Evolutionary conservation across 1,284 basidiomycete species (phyloP).

Genomic region (Pseudozyma sp.): DNA sequence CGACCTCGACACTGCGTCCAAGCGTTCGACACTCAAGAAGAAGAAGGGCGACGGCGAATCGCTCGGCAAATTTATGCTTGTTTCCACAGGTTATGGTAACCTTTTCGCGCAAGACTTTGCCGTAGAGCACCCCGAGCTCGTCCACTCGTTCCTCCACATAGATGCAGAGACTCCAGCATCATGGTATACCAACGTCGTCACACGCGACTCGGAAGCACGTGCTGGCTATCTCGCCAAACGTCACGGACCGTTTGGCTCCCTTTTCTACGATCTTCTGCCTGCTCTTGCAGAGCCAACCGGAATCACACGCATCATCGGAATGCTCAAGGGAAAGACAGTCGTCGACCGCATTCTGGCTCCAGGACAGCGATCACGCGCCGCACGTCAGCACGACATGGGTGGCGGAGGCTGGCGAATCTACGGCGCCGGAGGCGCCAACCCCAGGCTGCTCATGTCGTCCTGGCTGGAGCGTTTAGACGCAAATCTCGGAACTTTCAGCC

Average conservation of each 20-base stretch:
- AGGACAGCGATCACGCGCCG: conserved; percentile 32
- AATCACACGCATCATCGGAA: conserved; percentile 42
- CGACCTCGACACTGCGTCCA: conserved; percentile 10
- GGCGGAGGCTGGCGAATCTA: conserved; percentile 50
- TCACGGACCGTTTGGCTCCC: conserved; percentile 37
- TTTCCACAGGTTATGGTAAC: conserved; percentile 52
- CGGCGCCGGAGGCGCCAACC: conserved; percentile 45
- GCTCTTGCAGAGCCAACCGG: conserved; percentile 47
- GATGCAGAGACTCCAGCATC: conserved; percentile 54
- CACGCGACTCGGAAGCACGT: conserved; percentile 36
- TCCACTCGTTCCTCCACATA: conserved; percentile 56
- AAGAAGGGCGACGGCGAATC: conserved; percentile 11
- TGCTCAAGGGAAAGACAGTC: conserved; percentile 42
- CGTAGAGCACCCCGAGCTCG: conserved; percentile 46
- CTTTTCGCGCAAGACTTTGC: conserved; percentile 56
- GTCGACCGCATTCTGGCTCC: conserved; percentile 55
- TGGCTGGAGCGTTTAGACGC: conserved; percentile 53
- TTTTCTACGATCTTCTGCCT: conserved; percentile 51
- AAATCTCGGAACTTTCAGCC: conserved; percentile 36
- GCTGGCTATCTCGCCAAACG: conserved; percentile 42
- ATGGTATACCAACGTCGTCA: conserved; percentile 49
- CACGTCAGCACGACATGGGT: conserved; percentile 31
- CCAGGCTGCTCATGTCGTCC: conserved; percentile 40
- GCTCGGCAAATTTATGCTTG: conserved; percentile 51
- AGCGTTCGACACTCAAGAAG: conserved; percentile 9